A percentile compares a stretch with the other conserved stretches of the same genome.
These are phyloP conservation scores for Geotrichum restrictum DNA, from an alignment of 1,139 yeast genomes.

Conservation along the genomic window DNA sequence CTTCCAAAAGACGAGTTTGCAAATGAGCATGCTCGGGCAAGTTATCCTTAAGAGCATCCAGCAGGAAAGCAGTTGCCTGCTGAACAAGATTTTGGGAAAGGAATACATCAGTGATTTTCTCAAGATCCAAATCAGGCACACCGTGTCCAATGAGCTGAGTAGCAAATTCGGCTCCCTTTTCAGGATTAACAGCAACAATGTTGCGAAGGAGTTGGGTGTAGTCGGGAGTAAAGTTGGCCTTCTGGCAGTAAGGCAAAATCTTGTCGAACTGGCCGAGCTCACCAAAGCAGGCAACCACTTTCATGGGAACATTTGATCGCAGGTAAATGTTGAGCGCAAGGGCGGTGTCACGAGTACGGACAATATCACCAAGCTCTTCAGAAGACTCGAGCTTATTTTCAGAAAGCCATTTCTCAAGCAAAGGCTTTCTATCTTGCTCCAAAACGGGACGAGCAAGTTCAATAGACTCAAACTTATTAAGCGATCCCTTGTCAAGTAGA, in stretches of 20 bases:
- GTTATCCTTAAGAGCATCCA: constrained; percentile 93
- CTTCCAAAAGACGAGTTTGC: constrained; percentile 91
- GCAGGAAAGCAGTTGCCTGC: constrained; percentile 97
- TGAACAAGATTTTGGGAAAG: constrained; percentile 91
- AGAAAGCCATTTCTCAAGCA: constrained; percentile 93
- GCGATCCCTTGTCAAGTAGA: constrained; percentile 84
- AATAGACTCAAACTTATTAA: constrained; percentile 89
- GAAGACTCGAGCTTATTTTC: constrained; percentile 91
- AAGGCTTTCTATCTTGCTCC: constrained; percentile 90
- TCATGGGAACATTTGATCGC: constrained; percentile 77
- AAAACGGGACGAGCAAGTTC: constrained; percentile 94
- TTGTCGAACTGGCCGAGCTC: constrained; percentile 96
- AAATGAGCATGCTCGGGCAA: constrained; percentile 92
- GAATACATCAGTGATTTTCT: constrained; percentile 87
- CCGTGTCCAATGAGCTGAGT: constrained; percentile 68
- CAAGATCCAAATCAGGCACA: constrained; percentile 67
- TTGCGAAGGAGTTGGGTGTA: constrained; percentile 86
- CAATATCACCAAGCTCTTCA: constrained; percentile 95
- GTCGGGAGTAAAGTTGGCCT: constrained; percentile 85
- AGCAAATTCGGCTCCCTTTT: constrained; percentile 96
- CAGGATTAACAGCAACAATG: constrained; percentile 90
- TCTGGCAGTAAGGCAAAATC: constrained; percentile 88
- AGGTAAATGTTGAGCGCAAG: constrained; percentile 89
- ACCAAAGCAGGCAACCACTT: constrained; percentile 88
- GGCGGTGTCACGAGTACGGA: constrained; percentile 79